A percentile compares a stretch with the other conserved stretches of the same genome.
Conservation (phyloP, 192 early-diverging fungal genomes). For the Coemansia sp. region DNA sequence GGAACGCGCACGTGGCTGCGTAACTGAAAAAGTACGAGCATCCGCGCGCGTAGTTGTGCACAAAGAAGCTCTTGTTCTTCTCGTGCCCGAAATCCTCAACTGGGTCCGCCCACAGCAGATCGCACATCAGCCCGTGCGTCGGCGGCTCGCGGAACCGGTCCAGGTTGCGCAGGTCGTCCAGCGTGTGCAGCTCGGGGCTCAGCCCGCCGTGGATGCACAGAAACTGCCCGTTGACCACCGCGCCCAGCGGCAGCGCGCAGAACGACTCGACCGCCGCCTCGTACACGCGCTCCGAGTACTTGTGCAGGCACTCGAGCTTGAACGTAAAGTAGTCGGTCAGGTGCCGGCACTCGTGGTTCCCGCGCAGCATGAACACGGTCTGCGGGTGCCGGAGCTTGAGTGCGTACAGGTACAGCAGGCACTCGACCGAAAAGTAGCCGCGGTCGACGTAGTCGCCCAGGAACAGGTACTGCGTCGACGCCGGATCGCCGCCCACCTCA, state of each 20-base stretch:
- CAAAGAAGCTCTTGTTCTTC: no score
- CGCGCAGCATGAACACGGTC: slow-evolving; percentile 92
- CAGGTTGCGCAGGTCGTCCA: slow-evolving; percentile 94
- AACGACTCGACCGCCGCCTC: slow-evolving; percentile 97
- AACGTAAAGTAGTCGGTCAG: slow-evolving; percentile 99
- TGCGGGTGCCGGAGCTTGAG: slow-evolving; percentile 92
- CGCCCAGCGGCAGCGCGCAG: slow-evolving; percentile 94
- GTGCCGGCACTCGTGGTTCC: slow-evolving; percentile 98
- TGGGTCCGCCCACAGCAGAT: slow-evolving; percentile 88
- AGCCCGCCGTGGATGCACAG: slow-evolving; percentile 99
- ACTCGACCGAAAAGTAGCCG: slow-evolving; percentile 98
- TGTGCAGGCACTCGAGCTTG: slow-evolving; percentile 98
- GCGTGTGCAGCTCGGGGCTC: slow-evolving; percentile 89
- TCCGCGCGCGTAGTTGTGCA: no score
- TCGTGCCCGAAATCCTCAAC: no score
- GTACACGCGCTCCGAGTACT: slow-evolving; percentile 99
- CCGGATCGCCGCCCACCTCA: slow-evolving; percentile 93
- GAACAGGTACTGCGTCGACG: slow-evolving; percentile 98
- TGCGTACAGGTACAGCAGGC: slow-evolving; percentile 90
- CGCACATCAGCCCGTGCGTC: slow-evolving; percentile 86
- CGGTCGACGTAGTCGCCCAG: slow-evolving; percentile 99
- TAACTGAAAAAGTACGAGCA: no score
- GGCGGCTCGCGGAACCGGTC: slow-evolving; percentile 94
- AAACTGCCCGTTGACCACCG: slow-evolving; percentile 95
- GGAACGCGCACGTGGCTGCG: no score